Conservation (phyloP, 1,139 yeast species). For the Saccharomyces hybrid region DNA sequence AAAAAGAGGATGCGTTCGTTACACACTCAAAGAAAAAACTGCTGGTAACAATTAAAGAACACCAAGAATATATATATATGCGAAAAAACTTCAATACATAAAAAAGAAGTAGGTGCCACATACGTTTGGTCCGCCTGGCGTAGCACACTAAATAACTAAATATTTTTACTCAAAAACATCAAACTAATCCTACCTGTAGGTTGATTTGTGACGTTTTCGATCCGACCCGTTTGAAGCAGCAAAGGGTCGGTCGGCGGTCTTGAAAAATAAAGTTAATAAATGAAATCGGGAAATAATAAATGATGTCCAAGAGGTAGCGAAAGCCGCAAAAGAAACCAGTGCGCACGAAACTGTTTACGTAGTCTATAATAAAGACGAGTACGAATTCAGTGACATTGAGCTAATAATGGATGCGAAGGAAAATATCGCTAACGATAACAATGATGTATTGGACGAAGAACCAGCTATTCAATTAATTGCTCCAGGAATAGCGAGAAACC, state of each 20-base stretch:
- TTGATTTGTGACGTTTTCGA: not conserved
- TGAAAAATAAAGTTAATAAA: not conserved
- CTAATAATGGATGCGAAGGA: not conserved
- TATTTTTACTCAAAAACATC: not conserved
- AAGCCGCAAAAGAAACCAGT: too few relatives aligned
- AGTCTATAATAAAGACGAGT: not conserved
- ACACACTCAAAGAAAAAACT: not conserved
- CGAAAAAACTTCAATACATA: too few relatives aligned
- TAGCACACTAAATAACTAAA: not conserved
- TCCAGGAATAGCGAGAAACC: conserved; percentile 24
- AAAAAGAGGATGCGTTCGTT: not conserved
- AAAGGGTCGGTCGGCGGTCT: not conserved
- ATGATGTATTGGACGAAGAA: conserved; percentile 3
- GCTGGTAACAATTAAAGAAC: too few relatives aligned
- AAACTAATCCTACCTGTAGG: not conserved
- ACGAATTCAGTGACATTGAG: not conserved
- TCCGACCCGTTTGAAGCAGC: not conserved
- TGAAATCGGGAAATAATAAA: not conserved
- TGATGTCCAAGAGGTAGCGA: not conserved
- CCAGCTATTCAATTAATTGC: conserved; percentile 16
- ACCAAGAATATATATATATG: not conserved
- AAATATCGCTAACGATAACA: not conserved
- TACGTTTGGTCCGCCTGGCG: not conserved
- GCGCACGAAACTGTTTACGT: not conserved
- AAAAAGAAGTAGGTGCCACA: not conserved